These are phyloP conservation scores for Didymella segeticola DNA, from an alignment of 2,329 filamentous ascomycete species.

Conservation along the genomic window DNA sequence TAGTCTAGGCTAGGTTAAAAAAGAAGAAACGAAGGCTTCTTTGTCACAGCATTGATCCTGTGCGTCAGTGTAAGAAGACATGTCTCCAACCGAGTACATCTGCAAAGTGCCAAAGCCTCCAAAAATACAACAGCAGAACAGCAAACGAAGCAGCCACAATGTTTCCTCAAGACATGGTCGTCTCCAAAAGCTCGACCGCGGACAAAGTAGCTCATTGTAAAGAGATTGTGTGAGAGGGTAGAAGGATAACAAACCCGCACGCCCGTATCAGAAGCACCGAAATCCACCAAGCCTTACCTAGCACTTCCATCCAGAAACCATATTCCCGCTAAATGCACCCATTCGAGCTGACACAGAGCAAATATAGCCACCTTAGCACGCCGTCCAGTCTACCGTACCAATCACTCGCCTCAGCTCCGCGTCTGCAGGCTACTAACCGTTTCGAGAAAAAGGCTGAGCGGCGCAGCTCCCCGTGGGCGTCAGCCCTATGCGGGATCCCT, in stretches of 20 bases:
- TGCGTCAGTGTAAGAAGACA: too few species aligned
- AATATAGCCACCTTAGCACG: conserved; percentile 19
- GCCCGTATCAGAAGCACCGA: neutral
- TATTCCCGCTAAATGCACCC: conserved; percentile 11
- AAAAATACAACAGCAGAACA: too few species aligned
- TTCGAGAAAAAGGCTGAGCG: conserved; percentile 27
- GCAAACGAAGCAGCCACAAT: too few species aligned
- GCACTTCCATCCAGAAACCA: neutral
- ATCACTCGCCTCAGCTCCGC: conserved; percentile 2
- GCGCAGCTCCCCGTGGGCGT: conserved; percentile 25
- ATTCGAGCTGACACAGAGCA: conserved; percentile 13
- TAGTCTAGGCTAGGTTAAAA: too few species aligned
- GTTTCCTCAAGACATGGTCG: too few species aligned
- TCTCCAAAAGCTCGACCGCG: too few species aligned
- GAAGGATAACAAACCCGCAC: neutral
- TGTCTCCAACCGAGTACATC: too few species aligned
- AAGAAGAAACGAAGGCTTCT: too few species aligned
- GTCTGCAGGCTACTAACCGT: conserved; percentile 1
- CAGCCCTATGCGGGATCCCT: conserved; percentile 32
- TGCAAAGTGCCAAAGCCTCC: too few species aligned
- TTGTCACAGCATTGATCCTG: too few species aligned
- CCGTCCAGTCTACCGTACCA: conserved; percentile 1
- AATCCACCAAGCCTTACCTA: neutral
- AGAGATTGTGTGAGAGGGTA: too few species aligned
- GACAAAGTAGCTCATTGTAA: too few species aligned